Percentiles rank a stretch among this genome's conserved stretches.
Evolutionary conservation across 2,329 filamentous ascomycete genomes (phyloP).

Genomic region (Beauveria brongniartii): DNA sequence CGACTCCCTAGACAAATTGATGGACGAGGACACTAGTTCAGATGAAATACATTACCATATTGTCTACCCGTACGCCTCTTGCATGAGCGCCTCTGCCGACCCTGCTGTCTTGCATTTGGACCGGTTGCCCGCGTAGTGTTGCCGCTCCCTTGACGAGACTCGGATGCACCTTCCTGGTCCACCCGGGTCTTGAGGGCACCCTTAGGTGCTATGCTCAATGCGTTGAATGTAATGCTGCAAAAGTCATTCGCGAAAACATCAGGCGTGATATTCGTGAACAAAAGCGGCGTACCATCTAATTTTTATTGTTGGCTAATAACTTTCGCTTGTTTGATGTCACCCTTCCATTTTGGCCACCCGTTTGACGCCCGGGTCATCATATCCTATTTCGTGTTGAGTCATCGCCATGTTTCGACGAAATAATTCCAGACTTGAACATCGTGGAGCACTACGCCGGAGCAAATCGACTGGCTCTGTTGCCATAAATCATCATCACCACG

Average conservation of each 20-base stretch:
- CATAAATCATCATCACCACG: constrained; percentile 32
- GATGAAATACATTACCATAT: constrained; percentile 11
- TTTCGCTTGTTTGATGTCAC: not conserved
- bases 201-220: not conserved
- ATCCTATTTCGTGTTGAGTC: not conserved
- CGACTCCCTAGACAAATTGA: not conserved
- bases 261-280: not conserved
- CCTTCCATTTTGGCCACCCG: not conserved
- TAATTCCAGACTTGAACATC: constrained; percentile 34
- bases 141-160: not conserved
- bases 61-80: not conserved
- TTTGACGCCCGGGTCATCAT: not conserved
- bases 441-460: constrained; percentile 37
- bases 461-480: constrained; percentile 44
- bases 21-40: constrained; percentile 3
- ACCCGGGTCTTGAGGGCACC: not conserved
- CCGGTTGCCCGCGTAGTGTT: not conserved
- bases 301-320: not conserved
- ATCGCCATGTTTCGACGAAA: constrained; percentile 40
- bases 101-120: not conserved
- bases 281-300: not conserved
- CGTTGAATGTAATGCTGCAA: not conserved
- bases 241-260: not conserved
- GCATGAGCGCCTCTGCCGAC: too few species aligned
- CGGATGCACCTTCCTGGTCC: not conserved